phyloP scores from a whole-genome alignment of 495 filamentous ascomycete species.

The Penicillium subrubescens region DNA sequence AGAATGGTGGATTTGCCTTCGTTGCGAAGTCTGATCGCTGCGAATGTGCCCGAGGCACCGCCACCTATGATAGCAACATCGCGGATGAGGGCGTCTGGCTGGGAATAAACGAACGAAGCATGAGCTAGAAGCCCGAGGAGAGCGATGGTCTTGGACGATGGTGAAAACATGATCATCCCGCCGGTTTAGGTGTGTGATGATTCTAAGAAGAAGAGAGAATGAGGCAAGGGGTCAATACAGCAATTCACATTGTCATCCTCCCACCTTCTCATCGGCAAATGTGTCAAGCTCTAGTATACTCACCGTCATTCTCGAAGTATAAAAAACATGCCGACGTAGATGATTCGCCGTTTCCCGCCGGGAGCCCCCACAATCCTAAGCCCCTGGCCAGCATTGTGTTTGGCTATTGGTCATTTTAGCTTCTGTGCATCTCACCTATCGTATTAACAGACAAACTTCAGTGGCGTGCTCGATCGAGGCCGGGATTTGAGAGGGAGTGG shows the following conservation, averaged over 20 bases:
- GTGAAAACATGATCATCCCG: not conserved
- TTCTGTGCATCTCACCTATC: not conserved
- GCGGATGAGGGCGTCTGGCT: slow-evolving; percentile 6
- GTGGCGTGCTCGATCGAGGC: not conserved
- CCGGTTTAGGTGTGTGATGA: not conserved
- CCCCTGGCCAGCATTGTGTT: not conserved
- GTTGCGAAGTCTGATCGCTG: slow-evolving; percentile 45
- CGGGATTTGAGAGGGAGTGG: not conserved
- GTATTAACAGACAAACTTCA: not conserved
- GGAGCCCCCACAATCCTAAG: not conserved
- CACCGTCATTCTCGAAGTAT: not conserved
- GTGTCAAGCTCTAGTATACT: not conserved
- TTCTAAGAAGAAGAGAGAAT: not conserved
- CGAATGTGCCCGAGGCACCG: slow-evolving; percentile 50
- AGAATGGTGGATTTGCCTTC: slow-evolving; percentile 42
- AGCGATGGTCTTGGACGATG: slow-evolving; percentile 2
- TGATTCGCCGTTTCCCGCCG: not conserved
- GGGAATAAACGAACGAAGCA: not conserved
- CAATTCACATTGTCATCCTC: not conserved
- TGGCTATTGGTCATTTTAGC: not conserved
- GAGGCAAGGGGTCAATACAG: no score
- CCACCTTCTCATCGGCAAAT: not conserved
- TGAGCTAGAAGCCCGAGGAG: slow-evolving; percentile 8
- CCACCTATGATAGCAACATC: slow-evolving; percentile 56
- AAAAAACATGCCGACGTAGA: not conserved